Conservation (phyloP, 78 protist genomes). For the Mastigamoeba balamuthi region DNA sequence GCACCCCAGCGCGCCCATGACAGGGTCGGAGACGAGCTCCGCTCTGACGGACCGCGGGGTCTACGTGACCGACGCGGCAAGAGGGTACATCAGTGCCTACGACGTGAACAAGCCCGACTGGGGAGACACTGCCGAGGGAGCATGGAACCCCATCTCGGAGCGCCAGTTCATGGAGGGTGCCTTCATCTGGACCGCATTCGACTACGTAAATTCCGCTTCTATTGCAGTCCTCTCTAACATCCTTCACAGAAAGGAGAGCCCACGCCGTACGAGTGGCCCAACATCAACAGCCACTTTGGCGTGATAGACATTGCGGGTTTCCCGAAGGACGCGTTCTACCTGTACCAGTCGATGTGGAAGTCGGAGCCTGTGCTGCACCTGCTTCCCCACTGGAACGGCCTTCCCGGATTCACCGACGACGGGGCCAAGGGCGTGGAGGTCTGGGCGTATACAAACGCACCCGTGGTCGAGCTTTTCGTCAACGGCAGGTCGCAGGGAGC, state of each 20-base stretch:
- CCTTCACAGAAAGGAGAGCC: background rate
- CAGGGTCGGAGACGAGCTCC: background rate
- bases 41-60: background rate
- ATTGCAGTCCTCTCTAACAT: too few species aligned
- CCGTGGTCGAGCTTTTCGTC: background rate
- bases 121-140: background rate
- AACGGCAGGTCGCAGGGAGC: background rate
- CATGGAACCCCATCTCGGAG: background rate
- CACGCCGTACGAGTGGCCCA: constrained; percentile 1
- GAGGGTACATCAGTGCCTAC: background rate
- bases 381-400: background rate
- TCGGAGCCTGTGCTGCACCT: background rate
- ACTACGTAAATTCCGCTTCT: background rate
- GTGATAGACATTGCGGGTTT: background rate
- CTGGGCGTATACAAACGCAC: background rate
- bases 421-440: background rate
- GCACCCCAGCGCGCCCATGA: background rate
- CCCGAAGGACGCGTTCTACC: constrained; percentile 5
- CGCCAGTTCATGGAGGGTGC: background rate
- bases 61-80: background rate
- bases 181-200: background rate
- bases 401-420: background rate
- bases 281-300: constrained; percentile 1
- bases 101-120: background rate
- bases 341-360: background rate